Conservation (phyloP, 495 filamentous ascomycete species). For the Friedmanniomyces simplex region DNA sequence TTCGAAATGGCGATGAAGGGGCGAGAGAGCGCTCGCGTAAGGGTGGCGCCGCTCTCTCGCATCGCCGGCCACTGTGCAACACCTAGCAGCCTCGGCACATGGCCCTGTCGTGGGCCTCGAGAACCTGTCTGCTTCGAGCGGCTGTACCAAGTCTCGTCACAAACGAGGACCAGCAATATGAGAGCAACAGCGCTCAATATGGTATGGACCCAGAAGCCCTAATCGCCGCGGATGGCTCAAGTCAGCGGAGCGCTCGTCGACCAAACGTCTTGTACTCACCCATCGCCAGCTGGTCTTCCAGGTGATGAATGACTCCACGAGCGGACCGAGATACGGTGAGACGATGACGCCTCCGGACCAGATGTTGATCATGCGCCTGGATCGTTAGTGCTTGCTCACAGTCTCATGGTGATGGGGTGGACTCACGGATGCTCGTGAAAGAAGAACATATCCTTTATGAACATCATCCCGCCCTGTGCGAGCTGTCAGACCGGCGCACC, state of each 20-base stretch:
- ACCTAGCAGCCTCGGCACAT: constrained; percentile 4
- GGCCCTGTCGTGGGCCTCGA: background rate
- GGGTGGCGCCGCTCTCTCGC: background rate
- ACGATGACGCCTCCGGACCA: constrained; percentile 3
- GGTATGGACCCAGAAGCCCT: constrained; percentile 5
- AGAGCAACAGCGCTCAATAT: background rate
- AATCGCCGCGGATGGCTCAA: background rate
- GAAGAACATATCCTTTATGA: constrained; percentile 20
- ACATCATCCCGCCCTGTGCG: constrained; percentile 12
- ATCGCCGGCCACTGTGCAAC: constrained; percentile 1
- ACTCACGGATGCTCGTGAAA: constrained; percentile 11
- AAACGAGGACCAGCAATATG: constrained; percentile 3
- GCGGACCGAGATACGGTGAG: constrained; percentile 14
- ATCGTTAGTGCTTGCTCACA: background rate
- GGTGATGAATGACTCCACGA: constrained; percentile 10
- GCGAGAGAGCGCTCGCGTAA: background rate
- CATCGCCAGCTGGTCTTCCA: constrained; percentile 9
- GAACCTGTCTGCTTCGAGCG: background rate
- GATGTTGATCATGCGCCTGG: constrained; percentile 15
- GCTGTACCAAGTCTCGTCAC: constrained; percentile 6
- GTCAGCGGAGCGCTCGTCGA: background rate
- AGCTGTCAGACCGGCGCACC: background rate
- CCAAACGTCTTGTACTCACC: background rate
- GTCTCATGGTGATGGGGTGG: background rate
- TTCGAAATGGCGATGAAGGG: constrained; percentile 8